Conservation (phyloP, 306 rosid species). For the Gleditsia sinensis region DNA sequence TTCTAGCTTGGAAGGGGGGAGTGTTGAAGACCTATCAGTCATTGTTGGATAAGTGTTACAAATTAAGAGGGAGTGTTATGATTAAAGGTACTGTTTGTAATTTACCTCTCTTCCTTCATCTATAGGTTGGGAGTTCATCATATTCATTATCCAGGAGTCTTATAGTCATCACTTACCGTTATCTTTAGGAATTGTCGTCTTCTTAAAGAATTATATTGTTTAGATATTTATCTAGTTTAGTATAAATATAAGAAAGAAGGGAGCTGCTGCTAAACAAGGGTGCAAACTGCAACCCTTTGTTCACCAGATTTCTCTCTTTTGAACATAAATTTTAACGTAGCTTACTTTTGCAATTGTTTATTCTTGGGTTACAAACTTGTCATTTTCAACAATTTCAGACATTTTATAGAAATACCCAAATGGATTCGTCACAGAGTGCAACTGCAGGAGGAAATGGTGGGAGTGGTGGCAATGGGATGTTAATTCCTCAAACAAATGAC, state of each 20-base stretch:
- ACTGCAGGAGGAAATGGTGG: slow-evolving; percentile 56
- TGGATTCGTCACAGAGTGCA: slow-evolving; percentile 68
- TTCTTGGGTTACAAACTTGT: neutral
- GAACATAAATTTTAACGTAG: neutral
- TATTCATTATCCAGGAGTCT: neutral
- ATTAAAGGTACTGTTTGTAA: neutral
- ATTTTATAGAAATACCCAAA: slow-evolving; percentile 27
- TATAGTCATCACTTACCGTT: neutral
- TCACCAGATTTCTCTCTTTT: neutral
- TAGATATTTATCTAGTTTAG: neutral
- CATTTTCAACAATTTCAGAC: neutral
- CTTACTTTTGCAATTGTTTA: neutral
- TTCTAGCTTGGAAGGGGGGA: neutral
- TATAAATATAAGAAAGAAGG: neutral
- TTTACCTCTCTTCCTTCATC: neutral
- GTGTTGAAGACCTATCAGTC: neutral
- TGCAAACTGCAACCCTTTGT: neutral
- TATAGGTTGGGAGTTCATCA: neutral
- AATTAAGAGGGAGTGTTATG: neutral
- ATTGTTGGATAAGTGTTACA: neutral
- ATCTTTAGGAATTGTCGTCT: neutral
- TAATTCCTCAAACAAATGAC: slow-evolving; percentile 56
- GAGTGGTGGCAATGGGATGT: slow-evolving; percentile 69
- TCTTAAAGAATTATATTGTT: neutral
- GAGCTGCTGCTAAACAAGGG: neutral